Evolutionary conservation across 192 early-diverging fungal species (phyloP).

Genomic region (Mortierella alpina): DNA sequence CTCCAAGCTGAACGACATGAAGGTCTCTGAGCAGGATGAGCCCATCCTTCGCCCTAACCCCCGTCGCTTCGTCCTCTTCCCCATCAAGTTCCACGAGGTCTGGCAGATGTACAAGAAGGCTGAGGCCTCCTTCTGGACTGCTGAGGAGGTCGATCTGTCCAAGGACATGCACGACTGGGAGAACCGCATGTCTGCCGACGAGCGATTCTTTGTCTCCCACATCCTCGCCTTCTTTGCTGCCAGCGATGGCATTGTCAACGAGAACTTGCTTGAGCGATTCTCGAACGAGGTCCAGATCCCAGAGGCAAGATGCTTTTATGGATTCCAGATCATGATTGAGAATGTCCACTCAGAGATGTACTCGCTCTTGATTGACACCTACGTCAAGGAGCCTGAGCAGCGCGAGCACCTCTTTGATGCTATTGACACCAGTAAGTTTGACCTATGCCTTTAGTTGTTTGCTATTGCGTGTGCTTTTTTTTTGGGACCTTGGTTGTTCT

Average conservation of each 20-base stretch:
- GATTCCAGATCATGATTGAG: conserved; percentile 99
- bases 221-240: conserved; percentile 97
- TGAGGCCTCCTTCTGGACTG: conserved; percentile 97
- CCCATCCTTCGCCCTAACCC: conserved; percentile 70
- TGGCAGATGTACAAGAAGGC: conserved; percentile 99
- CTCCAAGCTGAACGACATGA: conserved; percentile 42
- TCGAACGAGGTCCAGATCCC: conserved; percentile 93
- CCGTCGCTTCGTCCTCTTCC: conserved; percentile 90
- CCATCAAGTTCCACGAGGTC: conserved; percentile 93
- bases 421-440: conserved; percentile 81
- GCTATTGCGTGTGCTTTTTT: not conserved
- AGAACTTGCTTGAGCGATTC: conserved; percentile 93
- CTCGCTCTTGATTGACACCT: conserved; percentile 94
- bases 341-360: conserved; percentile 97
- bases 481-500: conserved; percentile 2
- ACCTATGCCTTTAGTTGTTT: too few species aligned
- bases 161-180: conserved; percentile 95
- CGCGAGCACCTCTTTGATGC: conserved; percentile 91
- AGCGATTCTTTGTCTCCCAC: conserved; percentile 91
- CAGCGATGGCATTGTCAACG: conserved; percentile 96
- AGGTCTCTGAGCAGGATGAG: conserved; percentile 54
- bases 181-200: conserved; percentile 83
- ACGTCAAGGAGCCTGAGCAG: conserved; percentile 89
- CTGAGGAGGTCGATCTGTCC: conserved; percentile 93
- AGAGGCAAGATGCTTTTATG: conserved; percentile 94